These are phyloP conservation scores for Candida rishiriensis DNA, from an alignment of 805 yeast genomes.

Conservation along the genomic window DNA sequence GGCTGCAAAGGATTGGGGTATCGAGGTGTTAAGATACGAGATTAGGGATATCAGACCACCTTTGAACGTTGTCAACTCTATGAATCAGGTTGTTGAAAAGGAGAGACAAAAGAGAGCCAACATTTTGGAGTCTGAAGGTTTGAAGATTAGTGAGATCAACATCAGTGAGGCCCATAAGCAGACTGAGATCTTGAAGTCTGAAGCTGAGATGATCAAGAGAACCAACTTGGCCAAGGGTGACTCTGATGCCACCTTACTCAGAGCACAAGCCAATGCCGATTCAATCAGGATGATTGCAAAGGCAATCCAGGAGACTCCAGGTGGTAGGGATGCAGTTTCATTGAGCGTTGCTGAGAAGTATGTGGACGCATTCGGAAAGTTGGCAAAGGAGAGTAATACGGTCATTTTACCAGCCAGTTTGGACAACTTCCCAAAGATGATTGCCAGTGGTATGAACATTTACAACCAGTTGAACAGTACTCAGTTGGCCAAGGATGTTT, in stretches of 20 bases:
- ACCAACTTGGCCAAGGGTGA: conserved; percentile 73
- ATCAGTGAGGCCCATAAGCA: conserved; percentile 80
- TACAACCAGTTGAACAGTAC: conserved; percentile 37
- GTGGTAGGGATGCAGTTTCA: conserved; percentile 71
- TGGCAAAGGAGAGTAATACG: conserved; percentile 79
- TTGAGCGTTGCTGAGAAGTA: conserved; percentile 81
- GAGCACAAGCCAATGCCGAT: conserved; percentile 69
- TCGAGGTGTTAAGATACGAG: conserved; percentile 77
- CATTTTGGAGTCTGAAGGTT: conserved; percentile 82
- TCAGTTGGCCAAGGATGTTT: conserved; percentile 33
- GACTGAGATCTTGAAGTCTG: conserved; percentile 68
- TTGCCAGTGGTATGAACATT: conserved; percentile 74
- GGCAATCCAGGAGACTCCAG: conserved; percentile 64
- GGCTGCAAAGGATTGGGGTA: conserved; percentile 85
- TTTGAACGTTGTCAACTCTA: conserved; percentile 75
- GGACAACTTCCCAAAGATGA: conserved; percentile 68
- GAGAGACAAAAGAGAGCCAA: conserved; percentile 86
- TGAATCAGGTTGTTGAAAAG: conserved; percentile 88
- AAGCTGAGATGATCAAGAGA: conserved; percentile 57
- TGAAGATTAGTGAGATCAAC: conserved; percentile 72
- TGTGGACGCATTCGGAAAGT: conserved; percentile 73
- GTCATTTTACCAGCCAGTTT: conserved; percentile 72
- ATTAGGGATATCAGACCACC: conserved; percentile 90
- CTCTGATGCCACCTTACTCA: conserved; percentile 60
- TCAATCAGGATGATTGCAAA: conserved; percentile 61